A percentile compares a stretch with the other conserved stretches of the same genome.
Evolutionary conservation across 2,329 filamentous ascomycete genomes (phyloP).

Genomic region (Aureobasidium sp.): DNA sequence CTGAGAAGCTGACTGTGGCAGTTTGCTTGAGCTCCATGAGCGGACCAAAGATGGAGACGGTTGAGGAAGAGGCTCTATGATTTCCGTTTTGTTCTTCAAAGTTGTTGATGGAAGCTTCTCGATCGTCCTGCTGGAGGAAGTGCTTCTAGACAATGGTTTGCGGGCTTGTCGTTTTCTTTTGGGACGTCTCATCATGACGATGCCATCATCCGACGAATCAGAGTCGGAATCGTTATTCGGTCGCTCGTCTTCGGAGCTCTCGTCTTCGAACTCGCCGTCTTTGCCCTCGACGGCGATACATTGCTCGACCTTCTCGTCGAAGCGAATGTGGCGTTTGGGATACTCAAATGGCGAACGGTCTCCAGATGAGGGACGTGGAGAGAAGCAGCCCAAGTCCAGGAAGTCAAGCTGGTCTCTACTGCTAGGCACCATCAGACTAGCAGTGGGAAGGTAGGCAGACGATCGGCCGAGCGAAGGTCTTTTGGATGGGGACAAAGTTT

Average conservation of each 20-base stretch:
- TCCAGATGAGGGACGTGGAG: conserved; percentile 52
- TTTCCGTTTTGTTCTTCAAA: conserved; percentile 73
- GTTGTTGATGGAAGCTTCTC: conserved; percentile 82
- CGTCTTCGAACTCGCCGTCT: conserved; percentile 64
- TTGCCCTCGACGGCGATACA: conserved; percentile 90
- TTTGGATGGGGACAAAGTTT: conserved; percentile 44
- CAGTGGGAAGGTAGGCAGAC: conserved; percentile 60
- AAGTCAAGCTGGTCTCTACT: conserved; percentile 55
- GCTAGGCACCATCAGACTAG: conserved; percentile 49
- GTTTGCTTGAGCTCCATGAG: conserved; percentile 29
- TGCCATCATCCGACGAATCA: conserved; percentile 55
- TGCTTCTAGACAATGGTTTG: conserved; percentile 43
- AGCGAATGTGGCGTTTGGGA: conserved; percentile 82
- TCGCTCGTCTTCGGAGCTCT: conserved; percentile 31
- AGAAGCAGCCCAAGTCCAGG: conserved; percentile 46
- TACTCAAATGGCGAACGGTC: conserved; percentile 53
- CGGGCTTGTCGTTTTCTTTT: conserved; percentile 41
- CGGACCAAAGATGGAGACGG: conserved; percentile 32
- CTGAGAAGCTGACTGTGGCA: conserved; percentile 70
- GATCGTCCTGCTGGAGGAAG: conserved; percentile 67
- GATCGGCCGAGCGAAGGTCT: conserved; percentile 48
- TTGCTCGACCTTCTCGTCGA: conserved; percentile 91
- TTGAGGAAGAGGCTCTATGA: conserved; percentile 52
- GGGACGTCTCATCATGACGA: conserved; percentile 73
- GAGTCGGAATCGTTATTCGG: conserved; percentile 41